Percentiles rank a stretch among this genome's conserved stretches.
Evolutionary conservation across 441 rosid species (phyloP).

Genomic region (Erodium texanum): DNA sequence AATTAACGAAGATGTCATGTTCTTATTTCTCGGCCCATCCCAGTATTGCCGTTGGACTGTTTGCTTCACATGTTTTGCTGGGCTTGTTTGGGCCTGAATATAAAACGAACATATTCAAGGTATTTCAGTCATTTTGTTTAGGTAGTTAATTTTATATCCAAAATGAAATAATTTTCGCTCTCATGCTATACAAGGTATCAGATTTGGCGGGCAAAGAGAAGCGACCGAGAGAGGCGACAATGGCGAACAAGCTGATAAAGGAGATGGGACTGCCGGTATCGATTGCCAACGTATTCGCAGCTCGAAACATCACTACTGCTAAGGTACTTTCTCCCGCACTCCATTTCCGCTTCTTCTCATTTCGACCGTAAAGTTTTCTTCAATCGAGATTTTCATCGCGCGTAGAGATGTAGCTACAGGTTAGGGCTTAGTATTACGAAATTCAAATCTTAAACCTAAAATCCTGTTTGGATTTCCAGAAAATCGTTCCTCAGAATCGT

Average conservation of each 20-base stretch:
- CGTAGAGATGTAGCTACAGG: not conserved
- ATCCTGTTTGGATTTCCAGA: not conserved
- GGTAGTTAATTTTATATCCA: too few species aligned
- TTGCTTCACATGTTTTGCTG: too few species aligned
- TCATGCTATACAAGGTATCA: too few species aligned
- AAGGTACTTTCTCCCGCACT: constrained; percentile 32
- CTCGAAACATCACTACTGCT: constrained; percentile 60
- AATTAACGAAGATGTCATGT: too few species aligned
- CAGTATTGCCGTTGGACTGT: too few species aligned
- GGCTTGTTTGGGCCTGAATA: too few species aligned
- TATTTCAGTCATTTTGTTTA: too few species aligned
- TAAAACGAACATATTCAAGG: too few species aligned
- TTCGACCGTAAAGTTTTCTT: not conserved
- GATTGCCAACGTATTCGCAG: constrained; percentile 53
- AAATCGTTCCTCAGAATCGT: not conserved
- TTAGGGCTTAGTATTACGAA: not conserved
- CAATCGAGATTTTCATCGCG: not conserved
- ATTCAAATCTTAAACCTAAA: not conserved
- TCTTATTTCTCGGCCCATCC: too few species aligned
- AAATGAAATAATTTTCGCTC: too few species aligned
- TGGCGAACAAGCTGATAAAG: constrained; percentile 4
- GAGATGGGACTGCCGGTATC: constrained; percentile 48
- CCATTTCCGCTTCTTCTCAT: not conserved
- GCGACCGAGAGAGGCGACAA: not conserved
- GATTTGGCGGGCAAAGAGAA: too few species aligned